Percentiles rank a stretch among this genome's conserved stretches.
Evolutionary conservation across 164 flowering plant species (phyloP).

Genomic region (Stephania japonica): DNA sequence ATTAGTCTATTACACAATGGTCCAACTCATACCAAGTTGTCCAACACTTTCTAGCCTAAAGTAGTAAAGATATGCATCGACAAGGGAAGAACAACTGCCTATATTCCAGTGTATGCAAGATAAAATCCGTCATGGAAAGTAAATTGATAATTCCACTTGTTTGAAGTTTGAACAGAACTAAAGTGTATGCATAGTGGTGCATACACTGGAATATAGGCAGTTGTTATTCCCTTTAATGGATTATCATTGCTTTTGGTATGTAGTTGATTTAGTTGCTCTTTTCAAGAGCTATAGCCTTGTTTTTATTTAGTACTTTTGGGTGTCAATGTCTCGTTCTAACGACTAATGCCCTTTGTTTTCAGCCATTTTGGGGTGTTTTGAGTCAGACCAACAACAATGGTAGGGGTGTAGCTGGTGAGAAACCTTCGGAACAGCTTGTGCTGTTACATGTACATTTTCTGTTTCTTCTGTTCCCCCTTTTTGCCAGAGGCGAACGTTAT

Average conservation of each 20-base stretch:
- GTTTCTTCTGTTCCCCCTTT: not conserved
- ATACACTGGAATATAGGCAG: not conserved
- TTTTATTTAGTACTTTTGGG: not conserved
- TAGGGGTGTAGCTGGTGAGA: conserved; percentile 90
- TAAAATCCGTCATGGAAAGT: too few relatives aligned
- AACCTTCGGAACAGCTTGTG: conserved; percentile 5
- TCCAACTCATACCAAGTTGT: too few relatives aligned
- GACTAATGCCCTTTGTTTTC: conserved; percentile 15
- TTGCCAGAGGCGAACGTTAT: not conserved
- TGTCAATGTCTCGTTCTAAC: not conserved
- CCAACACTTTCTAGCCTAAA: not conserved
- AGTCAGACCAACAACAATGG: conserved; percentile 42
- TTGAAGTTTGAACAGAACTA: too few relatives aligned
- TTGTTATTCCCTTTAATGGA: not conserved
- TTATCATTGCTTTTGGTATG: not conserved
- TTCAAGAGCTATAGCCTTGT: not conserved
- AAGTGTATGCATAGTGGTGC: not conserved
- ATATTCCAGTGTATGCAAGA: not conserved
- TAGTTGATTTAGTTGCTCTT: not conserved
- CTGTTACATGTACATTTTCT: not conserved
- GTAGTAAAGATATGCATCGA: not conserved
- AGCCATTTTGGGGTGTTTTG: conserved; percentile 93
- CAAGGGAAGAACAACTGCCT: not conserved
- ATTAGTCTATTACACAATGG: too few relatives aligned
- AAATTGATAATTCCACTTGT: too few relatives aligned